These are phyloP conservation scores for Mycena belliarum DNA, from an alignment of 768 basidiomycete species.

Conservation along the genomic window DNA sequence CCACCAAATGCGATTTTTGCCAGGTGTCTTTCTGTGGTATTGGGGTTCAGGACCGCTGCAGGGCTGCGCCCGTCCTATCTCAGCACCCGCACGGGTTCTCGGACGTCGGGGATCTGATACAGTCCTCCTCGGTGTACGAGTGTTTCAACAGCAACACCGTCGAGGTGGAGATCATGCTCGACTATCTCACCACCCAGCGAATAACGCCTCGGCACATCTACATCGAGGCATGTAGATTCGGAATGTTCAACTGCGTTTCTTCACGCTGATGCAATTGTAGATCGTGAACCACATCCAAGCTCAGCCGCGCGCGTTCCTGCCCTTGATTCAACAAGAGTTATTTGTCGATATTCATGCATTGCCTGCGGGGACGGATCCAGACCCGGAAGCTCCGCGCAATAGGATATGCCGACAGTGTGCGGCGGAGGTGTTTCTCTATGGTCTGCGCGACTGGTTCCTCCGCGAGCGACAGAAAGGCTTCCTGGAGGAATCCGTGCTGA, in stretches of 20 bases:
- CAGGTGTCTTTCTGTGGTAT: conserved; percentile 84
- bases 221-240: conserved; percentile 63
- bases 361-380: conserved; percentile 53
- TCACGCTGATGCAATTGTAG: conserved; percentile 34
- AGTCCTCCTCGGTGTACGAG: conserved; percentile 76
- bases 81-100: conserved; percentile 73
- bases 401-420: conserved; percentile 74
- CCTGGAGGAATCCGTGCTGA: conserved; percentile 53
- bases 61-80: conserved; percentile 52
- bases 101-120: conserved; percentile 74
- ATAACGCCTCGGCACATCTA: conserved; percentile 74
- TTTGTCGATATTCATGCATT: conserved; percentile 71
- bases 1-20: conserved; percentile 85
- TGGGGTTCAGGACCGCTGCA: conserved; percentile 71
- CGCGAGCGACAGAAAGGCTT: conserved; percentile 72
- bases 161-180: conserved; percentile 83
- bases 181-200: conserved; percentile 66
- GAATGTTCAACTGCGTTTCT: background rate
- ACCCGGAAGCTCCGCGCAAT: conserved; percentile 57
- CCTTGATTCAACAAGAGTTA: conserved; percentile 68
- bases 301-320: conserved; percentile 62
- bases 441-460: conserved; percentile 82
- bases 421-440: conserved; percentile 72
- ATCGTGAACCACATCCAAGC: conserved; percentile 61
- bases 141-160: conserved; percentile 69